Base-by-base conservation (phyloP, 1,284 basidiomycete species). In the Vanrija pseudolonga region DNA sequence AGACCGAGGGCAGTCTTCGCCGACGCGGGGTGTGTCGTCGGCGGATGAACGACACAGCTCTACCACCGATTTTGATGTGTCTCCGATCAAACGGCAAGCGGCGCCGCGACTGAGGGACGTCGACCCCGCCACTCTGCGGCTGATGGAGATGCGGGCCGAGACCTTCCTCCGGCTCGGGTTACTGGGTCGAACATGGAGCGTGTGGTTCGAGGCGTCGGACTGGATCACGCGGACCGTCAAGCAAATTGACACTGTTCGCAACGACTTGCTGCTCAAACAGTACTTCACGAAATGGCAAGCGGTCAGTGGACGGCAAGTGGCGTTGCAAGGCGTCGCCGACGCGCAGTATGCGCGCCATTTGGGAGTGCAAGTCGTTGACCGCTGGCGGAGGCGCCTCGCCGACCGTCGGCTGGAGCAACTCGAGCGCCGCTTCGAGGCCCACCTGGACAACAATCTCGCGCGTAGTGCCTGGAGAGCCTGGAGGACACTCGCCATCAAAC, bases 151-250 rank as follows among this genome's bases (percentile, higher is more conserved):
- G 19, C 56, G 60, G 22, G 74, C 71, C 9, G 69, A 73, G 50
- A 55, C 55, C 14, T 76, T 73, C 45, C 66, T 69, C 50, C 56
- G 62, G 6, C 50, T 67, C 4, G 73, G 72, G 0, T 41, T 75
- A n/a, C 37, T 71, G 47, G 73, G 71, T 2, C 56, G 73, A 42
- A 74, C 73, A 45, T 71, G 64, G 61, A 69, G 71, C 46, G 64
- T 67, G 41, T 76, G 74, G 74, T 49, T 55, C 17, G 61, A 64
- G 39, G 59, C 68, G 4, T 55, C 61, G 15, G 63, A 69, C 32
- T 73, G 72, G 68, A 61, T 74, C 22, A 18, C 68, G 65, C 61
- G 57, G 15, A 74, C 72, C 2, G 66, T 64, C 14, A 47, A 44
- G 15, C 70, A 74, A 48, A 73, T 75, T 41, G 68, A 73, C 47